A percentile compares a stretch with the other conserved stretches of the same genome.
Evolutionary conservation across 108 stramenopile genomes (phyloP).

Genomic region (Skeletonema menzelii): DNA sequence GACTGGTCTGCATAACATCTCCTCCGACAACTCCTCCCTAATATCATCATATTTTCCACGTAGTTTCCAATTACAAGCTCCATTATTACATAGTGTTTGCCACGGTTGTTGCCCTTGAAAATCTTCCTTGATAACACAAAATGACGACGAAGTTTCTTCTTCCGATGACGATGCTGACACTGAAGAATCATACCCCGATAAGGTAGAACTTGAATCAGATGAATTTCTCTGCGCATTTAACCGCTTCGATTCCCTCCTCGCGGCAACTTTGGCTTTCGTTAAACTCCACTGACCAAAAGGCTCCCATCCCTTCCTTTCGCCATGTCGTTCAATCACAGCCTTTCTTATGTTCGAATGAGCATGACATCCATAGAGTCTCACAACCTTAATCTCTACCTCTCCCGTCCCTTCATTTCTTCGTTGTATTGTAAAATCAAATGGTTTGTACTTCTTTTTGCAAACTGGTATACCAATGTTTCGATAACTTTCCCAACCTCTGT

Average conservation of each 20-base stretch:
- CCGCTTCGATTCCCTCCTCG: conserved; percentile 52
- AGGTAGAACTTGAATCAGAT: conserved; percentile 4
- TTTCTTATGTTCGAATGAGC: conserved; percentile 66
- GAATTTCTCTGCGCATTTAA: conserved; percentile 36
- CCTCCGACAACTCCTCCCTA: conserved; percentile 34
- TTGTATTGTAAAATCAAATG: conserved; percentile 62
- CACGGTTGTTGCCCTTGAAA: conserved; percentile 38
- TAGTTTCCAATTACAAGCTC: conserved; percentile 82
- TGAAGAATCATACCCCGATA: conserved; percentile 25
- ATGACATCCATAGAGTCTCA: conserved; percentile 81
- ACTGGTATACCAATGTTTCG: conserved; percentile 84
- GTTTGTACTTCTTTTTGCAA: conserved; percentile 89
- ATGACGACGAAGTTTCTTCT: conserved; percentile 7
- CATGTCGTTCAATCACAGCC: conserved; percentile 63
- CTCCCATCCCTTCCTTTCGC: conserved; percentile 82
- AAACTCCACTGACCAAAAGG: conserved; percentile 88
- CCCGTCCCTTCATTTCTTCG: conserved; percentile 11
- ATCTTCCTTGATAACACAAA: conserved; percentile 42
- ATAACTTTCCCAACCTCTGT: conserved; percentile 50
- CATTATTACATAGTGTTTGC: conserved; percentile 70
- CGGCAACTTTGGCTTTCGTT: conserved; percentile 66
- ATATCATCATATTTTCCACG: conserved; percentile 79
- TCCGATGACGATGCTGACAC: conserved; percentile 18
- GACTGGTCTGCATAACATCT: not conserved
- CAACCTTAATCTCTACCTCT: conserved; percentile 52